A percentile compares a stretch with the other conserved stretches of the same genome.
These are phyloP conservation scores for Entonaema liquescens DNA, from an alignment of 495 filamentous ascomycete species.

Conservation along the genomic window DNA sequence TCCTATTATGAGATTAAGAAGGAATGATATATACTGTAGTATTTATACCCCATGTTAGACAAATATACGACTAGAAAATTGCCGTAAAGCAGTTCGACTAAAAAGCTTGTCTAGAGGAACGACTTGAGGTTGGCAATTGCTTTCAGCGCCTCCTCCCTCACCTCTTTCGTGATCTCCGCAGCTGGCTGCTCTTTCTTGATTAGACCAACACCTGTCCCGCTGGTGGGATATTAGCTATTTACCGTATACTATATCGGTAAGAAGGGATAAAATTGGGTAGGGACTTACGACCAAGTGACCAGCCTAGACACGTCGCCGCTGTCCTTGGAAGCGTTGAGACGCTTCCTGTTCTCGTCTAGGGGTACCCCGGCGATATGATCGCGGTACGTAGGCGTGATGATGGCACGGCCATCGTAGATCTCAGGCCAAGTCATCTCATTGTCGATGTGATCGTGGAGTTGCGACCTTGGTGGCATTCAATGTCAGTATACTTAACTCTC, in stretches of 20 bases:
- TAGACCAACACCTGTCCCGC: conserved; percentile 66
- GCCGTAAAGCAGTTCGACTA: background rate
- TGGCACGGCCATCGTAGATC: conserved; percentile 69
- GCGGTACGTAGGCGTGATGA: conserved; percentile 66
- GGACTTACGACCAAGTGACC: conserved; percentile 65
- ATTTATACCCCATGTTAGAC: background rate
- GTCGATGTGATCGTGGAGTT: conserved; percentile 74
- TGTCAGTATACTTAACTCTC: background rate
- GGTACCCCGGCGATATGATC: conserved; percentile 65
- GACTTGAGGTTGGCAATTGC: conserved; percentile 48
- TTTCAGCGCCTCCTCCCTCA: conserved; percentile 71
- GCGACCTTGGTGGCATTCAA: conserved; percentile 50
- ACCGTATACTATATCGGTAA: background rate
- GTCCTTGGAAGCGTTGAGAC: conserved; percentile 62
- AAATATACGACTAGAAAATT: background rate
- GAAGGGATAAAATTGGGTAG: background rate
- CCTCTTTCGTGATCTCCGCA: conserved; percentile 72
- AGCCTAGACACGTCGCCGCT: conserved; percentile 45
- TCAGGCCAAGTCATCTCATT: conserved; percentile 72
- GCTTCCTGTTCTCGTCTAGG: conserved; percentile 64
- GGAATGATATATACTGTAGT: background rate
- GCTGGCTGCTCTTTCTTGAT: conserved; percentile 74
- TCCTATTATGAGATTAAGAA: background rate
- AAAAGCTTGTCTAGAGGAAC: background rate
- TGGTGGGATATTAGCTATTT: conserved; percentile 19